Evolutionary conservation across 1,139 yeast genomes (phyloP), one percentile per base, ranked within the genome.

Genomic region (Sugiyamaella xylanicola): DNA sequence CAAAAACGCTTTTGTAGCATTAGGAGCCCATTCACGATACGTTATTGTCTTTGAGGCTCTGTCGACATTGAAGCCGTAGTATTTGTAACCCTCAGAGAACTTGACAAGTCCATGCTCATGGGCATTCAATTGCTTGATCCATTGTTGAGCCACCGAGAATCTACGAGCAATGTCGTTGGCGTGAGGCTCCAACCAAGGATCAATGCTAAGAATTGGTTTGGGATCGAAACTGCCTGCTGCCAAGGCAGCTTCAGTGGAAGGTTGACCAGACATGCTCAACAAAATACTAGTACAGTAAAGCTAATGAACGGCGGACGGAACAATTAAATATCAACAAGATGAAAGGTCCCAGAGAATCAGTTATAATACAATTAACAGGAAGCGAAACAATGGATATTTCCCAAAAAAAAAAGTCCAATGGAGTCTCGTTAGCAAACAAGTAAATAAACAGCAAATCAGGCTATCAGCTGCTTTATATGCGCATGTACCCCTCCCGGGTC

Each of bases 181-280:
- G 70, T 77, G 86, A 0, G 98, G 97, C 65, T 85, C 84, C 59
- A 93, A 78, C 89, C 93, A 92, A 3, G 97, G 96, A 67, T 93
- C 99, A 43, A 84, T 71, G 43, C 81, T 82, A 41, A 89, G 74
- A 36, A 46, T 46, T 11, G 40, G 41, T 16, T 46, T 17, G 22
- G 49, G 42, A 36, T 46, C 32, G 17, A 46, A 45, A 3, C 27
- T 15, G 4, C 37, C 37, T 8, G 37, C 29, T 5, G 29, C 29
- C 5, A 9, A 5, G 8, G 29, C 29, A 5, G 29, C 29, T 9
- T 25, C 29, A 25, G 32, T 15, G 37, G 7, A 21, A 29, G 29
- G 11, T 3, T 20, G 35, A 4, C 20, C 15, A 25, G 25, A 43
- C 7, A 25, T 43, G 8, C 17, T 42, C 17, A 22, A 42, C 9